Evolutionary conservation across 495 filamentous ascomycete species (phyloP).

Genomic region (Bryoglossum gracile): DNA sequence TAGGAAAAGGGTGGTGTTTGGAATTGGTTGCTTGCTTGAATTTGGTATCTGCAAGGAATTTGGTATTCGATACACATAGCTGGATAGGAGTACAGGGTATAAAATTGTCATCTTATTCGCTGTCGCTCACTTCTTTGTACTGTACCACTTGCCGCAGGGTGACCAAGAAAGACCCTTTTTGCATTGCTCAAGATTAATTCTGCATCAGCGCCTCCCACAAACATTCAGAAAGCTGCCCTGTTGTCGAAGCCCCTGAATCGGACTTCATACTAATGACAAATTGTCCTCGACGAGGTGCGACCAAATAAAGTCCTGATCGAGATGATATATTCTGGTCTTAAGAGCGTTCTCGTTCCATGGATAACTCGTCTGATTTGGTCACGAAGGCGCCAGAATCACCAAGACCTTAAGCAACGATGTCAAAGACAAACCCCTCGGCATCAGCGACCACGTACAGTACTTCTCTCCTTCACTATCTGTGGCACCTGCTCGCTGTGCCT

Average conservation of each 20-base stretch:
- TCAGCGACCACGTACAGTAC: constrained; percentile 41
- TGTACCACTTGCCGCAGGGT: too few relatives aligned
- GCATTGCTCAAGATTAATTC: background rate
- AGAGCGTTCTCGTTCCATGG: background rate
- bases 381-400: constrained; percentile 1
- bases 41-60: too few relatives aligned
- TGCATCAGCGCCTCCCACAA: background rate
- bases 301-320: constrained; percentile 1
- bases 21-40: too few relatives aligned
- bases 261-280: background rate
- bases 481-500: constrained; percentile 26
- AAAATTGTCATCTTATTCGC: too few relatives aligned
- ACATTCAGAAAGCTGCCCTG: background rate
- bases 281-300: constrained; percentile 2
- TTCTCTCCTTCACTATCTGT: constrained; percentile 32
- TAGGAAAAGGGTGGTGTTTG: too few relatives aligned
- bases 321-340: constrained; percentile 5
- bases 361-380: background rate
- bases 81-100: too few relatives aligned
- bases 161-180: background rate
- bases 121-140: too few relatives aligned
- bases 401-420: constrained; percentile 15
- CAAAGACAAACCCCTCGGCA: constrained; percentile 29
- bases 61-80: too few relatives aligned
- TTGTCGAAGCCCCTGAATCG: background rate